Percentiles rank a stretch among this genome's conserved stretches.
phyloP scores from a whole-genome alignment of 2,329 filamentous ascomycete species.

The Fusarium pininemorale region DNA sequence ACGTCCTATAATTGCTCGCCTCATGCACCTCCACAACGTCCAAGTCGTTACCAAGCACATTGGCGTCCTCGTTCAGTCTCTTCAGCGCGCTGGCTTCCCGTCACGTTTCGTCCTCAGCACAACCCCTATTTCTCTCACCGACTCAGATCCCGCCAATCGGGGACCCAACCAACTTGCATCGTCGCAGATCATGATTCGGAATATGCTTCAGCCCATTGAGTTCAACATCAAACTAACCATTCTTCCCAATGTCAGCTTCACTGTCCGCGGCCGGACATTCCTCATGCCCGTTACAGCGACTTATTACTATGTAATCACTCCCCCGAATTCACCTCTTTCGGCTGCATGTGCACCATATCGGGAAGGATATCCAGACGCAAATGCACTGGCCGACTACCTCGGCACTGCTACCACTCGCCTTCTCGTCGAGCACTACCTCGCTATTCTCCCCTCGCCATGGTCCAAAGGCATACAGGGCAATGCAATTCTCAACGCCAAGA shows the following conservation, averaged over 20 bases:
- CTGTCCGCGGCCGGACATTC: conserved; percentile 56
- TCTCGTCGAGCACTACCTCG: conserved; percentile 50
- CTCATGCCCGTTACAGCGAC: conserved; percentile 56
- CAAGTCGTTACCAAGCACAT: conserved; percentile 53
- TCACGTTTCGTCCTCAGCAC: conserved; percentile 56
- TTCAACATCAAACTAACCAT: conserved; percentile 57
- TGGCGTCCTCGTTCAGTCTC: conserved; percentile 53
- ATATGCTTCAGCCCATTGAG: conserved; percentile 53
- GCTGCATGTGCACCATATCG: conserved; percentile 54
- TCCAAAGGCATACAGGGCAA: conserved; percentile 46
- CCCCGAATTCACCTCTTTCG: conserved; percentile 49
- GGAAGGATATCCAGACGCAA: conserved; percentile 56
- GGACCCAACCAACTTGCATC: conserved; percentile 51
- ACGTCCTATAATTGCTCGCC: conserved; percentile 60
- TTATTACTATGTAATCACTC: conserved; percentile 55
- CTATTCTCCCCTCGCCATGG: conserved; percentile 41
- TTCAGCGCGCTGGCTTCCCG: conserved; percentile 58
- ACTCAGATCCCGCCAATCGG: conserved; percentile 40
- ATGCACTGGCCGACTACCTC: conserved; percentile 58
- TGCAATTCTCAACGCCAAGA: conserved; percentile 43
- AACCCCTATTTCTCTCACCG: conserved; percentile 43
- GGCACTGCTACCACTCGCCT: conserved; percentile 53
- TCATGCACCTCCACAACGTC: conserved; percentile 55
- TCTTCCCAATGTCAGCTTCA: conserved; percentile 53
- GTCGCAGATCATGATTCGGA: conserved; percentile 57